A percentile compares a stretch with the other conserved stretches of the same genome.
phyloP scores from a whole-genome alignment of 208 protist genomes.

The Leishmania aethiopica region DNA sequence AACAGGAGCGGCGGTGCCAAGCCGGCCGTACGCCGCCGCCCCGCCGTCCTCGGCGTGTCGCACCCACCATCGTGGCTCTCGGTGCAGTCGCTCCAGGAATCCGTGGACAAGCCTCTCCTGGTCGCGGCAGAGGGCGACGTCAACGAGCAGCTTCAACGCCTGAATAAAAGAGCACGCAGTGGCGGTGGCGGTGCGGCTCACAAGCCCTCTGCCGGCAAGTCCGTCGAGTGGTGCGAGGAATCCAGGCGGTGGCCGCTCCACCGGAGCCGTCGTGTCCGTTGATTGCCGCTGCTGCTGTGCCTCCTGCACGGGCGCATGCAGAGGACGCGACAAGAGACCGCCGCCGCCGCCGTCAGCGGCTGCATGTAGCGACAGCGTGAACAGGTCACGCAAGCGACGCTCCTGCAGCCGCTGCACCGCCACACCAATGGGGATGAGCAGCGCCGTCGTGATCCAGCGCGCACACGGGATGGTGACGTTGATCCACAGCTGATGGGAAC shows the following conservation, averaged over 20 bases:
- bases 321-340: not conserved
- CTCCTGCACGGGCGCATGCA: not conserved
- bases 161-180: slow-evolving; percentile 37
- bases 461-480: slow-evolving; percentile 72
- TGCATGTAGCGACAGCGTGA: slow-evolving; percentile 20
- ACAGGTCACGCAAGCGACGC: slow-evolving; percentile 50
- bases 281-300: not conserved
- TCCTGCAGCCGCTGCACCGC: slow-evolving; percentile 73
- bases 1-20: slow-evolving; percentile 56
- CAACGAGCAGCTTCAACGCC: slow-evolving; percentile 64
- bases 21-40: slow-evolving; percentile 19
- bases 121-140: slow-evolving; percentile 82
- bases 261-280: not conserved
- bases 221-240: not conserved
- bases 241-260: not conserved
- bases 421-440: slow-evolving; percentile 72
- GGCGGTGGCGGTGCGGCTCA: not conserved
- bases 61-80: slow-evolving; percentile 77
- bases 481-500: slow-evolving; percentile 52
- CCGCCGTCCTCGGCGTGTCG: slow-evolving; percentile 20
- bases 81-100: slow-evolving; percentile 66
- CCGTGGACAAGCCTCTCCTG: slow-evolving; percentile 65
- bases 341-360: not conserved
- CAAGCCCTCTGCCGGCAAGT: not conserved
- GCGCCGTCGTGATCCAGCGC: slow-evolving; percentile 75